These are phyloP conservation scores for Saccharomycopsis sp. DNA, from an alignment of 805 yeast genomes.

Conservation along the genomic window DNA sequence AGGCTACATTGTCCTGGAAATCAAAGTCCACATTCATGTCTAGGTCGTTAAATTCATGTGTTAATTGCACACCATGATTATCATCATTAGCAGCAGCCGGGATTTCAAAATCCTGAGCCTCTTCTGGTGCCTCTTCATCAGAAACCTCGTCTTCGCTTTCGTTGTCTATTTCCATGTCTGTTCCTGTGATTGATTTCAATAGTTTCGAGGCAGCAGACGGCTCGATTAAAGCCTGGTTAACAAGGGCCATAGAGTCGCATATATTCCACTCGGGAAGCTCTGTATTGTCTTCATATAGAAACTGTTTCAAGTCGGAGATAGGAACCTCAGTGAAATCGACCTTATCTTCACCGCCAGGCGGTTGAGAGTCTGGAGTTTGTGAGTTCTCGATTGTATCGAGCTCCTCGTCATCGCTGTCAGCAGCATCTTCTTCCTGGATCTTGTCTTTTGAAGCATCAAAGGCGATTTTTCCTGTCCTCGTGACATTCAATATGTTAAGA, in stretches of 20 bases:
- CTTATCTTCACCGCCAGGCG: conserved; percentile 23
- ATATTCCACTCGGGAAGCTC: background rate
- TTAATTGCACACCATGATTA: conserved; percentile 10
- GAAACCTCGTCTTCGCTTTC: background rate
- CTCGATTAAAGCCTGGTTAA: background rate
- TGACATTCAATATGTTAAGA: conserved; percentile 53
- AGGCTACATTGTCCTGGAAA: background rate
- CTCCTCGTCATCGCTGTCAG: background rate
- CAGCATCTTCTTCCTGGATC: conserved; percentile 4
- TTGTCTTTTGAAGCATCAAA: conserved; percentile 44
- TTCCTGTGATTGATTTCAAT: conserved; percentile 4
- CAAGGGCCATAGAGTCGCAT: background rate
- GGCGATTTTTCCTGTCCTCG: conserved; percentile 47
- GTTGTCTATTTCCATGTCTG: conserved; percentile 15
- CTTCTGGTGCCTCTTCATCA: conserved; percentile 20
- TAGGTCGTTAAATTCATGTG: conserved; percentile 10
- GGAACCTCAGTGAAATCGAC: background rate
- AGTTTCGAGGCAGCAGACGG: background rate
- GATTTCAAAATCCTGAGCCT: background rate
- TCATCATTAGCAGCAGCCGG: conserved; percentile 14
- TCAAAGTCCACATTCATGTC: conserved; percentile 1
- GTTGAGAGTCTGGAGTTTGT: background rate
- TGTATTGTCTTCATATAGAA: background rate
- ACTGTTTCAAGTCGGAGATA: background rate
- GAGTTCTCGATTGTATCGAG: background rate